A percentile compares a stretch with the other conserved stretches of the same genome.
Conservation (phyloP, 2,329 filamentous ascomycete species). For the Dichotomopilus funicola region DNA sequence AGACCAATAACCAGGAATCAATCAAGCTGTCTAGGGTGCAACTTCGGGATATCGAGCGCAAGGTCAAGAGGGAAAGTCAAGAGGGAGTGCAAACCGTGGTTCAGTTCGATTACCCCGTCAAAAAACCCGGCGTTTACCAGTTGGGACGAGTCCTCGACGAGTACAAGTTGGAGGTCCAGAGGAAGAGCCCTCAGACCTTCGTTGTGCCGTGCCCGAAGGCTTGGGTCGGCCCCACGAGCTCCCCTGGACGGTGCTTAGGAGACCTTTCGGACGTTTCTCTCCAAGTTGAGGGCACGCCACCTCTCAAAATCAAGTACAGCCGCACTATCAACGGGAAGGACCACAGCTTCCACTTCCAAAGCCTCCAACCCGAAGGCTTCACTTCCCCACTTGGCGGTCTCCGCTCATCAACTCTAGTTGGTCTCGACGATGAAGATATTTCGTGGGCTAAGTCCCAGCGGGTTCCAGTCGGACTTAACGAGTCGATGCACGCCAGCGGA, state of each 20-base stretch:
- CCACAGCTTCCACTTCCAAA: conserved; percentile 83
- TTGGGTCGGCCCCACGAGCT: conserved; percentile 57
- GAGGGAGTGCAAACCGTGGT: conserved; percentile 56
- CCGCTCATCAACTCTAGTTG: conserved; percentile 50
- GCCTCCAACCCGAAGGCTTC: conserved; percentile 83
- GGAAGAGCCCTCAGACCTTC: conserved; percentile 67
- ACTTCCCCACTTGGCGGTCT: conserved; percentile 66
- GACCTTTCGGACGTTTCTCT: conserved; percentile 82
- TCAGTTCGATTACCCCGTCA: conserved; percentile 65
- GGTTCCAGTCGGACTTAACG: conserved; percentile 79
- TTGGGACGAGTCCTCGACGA: conserved; percentile 83
- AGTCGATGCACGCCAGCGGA: conserved; percentile 73
- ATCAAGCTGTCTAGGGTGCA: conserved; percentile 70
- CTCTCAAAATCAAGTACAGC: conserved; percentile 87
- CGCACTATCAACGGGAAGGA: conserved; percentile 78
- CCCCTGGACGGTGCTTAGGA: conserved; percentile 67
- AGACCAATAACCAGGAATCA: conserved; percentile 71
- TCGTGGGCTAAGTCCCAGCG: conserved; percentile 74
- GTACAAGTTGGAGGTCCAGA: conserved; percentile 87
- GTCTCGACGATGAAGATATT: conserved; percentile 56
- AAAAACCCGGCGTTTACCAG: conserved; percentile 82
- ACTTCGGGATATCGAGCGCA: conserved; percentile 65
- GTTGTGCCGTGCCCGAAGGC: conserved; percentile 83
- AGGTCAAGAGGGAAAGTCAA: conserved; percentile 57
- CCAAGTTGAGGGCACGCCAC: conserved; percentile 80